phyloP scores from a whole-genome alignment of 208 protist genomes.

The Jaenimonas drosophilae region DNA sequence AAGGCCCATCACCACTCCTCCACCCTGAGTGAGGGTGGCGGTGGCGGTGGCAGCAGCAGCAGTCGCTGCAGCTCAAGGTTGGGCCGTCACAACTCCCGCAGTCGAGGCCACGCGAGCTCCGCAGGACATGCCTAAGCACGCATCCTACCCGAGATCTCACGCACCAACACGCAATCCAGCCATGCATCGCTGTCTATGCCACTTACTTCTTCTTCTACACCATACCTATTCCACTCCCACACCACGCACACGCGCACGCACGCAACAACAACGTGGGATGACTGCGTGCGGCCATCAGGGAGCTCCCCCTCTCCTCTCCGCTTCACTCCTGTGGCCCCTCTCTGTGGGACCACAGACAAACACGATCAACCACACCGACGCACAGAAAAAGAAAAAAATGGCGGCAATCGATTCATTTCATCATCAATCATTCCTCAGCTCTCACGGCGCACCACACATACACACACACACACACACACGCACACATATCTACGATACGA shows the following conservation, averaged over 20 bases:
- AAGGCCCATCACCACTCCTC: too few species aligned
- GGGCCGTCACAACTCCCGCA: too few species aligned
- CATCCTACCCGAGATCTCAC: not conserved
- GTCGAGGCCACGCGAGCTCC: too few species aligned
- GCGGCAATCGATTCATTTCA: not conserved
- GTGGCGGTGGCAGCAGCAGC: too few species aligned
- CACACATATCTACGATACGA: not conserved
- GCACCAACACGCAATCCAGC: not conserved
- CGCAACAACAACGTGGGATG: not conserved
- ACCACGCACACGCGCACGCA: not conserved
- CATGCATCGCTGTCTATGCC: not conserved
- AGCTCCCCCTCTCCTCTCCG: not conserved
- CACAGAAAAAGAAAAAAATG: too few species aligned
- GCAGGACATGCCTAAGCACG: not conserved
- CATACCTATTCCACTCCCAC: not conserved
- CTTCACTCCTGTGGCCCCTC: not conserved
- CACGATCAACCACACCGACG: not conserved
- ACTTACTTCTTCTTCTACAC: not conserved
- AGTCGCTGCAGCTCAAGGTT: too few species aligned
- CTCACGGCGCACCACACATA: not conserved
- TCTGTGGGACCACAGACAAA: not conserved
- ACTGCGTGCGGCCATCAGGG: not conserved
- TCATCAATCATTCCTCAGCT: not conserved
- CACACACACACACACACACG: not conserved
- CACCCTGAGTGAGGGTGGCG: too few species aligned